These are phyloP conservation scores for Hortiboletus campestris DNA, from an alignment of 768 basidiomycete species.

Conservation along the genomic window DNA sequence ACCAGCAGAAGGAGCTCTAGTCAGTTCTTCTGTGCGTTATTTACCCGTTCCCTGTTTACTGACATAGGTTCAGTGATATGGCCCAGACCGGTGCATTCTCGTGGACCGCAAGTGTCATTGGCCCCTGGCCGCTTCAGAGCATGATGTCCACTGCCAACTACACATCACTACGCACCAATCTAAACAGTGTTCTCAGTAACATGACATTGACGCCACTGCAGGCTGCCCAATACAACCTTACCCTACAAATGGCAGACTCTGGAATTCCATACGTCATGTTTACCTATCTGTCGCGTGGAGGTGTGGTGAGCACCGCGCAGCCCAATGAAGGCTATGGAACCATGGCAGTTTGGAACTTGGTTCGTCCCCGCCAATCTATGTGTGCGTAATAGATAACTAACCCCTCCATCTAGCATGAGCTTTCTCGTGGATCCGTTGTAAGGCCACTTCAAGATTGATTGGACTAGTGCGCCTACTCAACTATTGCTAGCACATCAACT, in stretches of 20 bases:
- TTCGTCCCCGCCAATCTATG: neutral
- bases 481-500: neutral
- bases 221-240: neutral
- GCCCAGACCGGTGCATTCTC: neutral
- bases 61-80: neutral
- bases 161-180: neutral
- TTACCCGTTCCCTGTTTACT: neutral
- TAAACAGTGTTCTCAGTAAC: neutral
- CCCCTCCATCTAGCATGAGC: neutral
- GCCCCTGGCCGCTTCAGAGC: neutral
- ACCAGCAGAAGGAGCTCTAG: neutral
- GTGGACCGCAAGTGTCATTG: neutral
- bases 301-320: neutral
- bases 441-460: neutral
- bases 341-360: neutral
- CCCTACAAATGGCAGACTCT: neutral
- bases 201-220: neutral
- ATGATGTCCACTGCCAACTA: neutral
- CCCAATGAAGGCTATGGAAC: neutral
- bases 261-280: neutral
- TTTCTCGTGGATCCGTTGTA: constrained; percentile 1
- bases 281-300: neutral
- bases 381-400: neutral
- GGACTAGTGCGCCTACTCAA: neutral
- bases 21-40: neutral